A percentile compares a stretch with the other conserved stretches of the same genome.
These are phyloP conservation scores for Penicillium pancosmium DNA, from an alignment of 495 filamentous ascomycete species.

Conservation along the genomic window DNA sequence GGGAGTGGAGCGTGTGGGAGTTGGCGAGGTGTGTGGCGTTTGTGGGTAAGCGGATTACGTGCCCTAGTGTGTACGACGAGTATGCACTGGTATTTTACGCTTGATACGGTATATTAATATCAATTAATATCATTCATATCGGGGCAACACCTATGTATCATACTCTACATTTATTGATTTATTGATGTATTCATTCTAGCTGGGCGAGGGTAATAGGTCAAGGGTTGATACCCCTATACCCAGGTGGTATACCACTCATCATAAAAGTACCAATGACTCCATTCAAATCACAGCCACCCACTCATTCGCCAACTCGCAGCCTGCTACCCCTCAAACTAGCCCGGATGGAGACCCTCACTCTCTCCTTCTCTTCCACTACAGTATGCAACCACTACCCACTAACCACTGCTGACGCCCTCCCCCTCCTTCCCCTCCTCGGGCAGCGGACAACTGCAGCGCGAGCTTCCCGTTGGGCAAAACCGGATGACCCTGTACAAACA, in stretches of 20 bases:
- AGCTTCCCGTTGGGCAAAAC: constrained; percentile 6
- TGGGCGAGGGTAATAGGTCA: too few species aligned
- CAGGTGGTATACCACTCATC: neutral
- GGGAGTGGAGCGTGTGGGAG: constrained; percentile 8
- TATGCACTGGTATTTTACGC: too few species aligned
- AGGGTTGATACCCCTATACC: too few species aligned
- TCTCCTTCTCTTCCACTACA: constrained; percentile 13
- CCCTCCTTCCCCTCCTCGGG: constrained; percentile 18
- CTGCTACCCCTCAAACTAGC: constrained; percentile 34
- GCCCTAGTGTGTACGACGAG: neutral
- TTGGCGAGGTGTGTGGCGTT: constrained; percentile 9
- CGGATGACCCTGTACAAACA: neutral
- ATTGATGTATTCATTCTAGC: too few species aligned
- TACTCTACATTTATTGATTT: too few species aligned
- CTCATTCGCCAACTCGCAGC: neutral
- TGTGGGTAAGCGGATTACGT: constrained; percentile 7
- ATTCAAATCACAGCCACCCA: neutral
- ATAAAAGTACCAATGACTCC: neutral
- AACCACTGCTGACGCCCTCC: constrained; percentile 14
- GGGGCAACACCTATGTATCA: too few species aligned
- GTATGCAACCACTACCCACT: constrained; percentile 12
- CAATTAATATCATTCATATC: too few species aligned
- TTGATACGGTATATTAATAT: too few species aligned
- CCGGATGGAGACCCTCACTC: constrained; percentile 28
- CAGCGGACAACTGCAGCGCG: constrained; percentile 25